A percentile compares a stretch with the other conserved stretches of the same genome.
Evolutionary conservation across 2,329 filamentous ascomycete species (phyloP).

Genomic region (Colletotrichum tamarilloi): DNA sequence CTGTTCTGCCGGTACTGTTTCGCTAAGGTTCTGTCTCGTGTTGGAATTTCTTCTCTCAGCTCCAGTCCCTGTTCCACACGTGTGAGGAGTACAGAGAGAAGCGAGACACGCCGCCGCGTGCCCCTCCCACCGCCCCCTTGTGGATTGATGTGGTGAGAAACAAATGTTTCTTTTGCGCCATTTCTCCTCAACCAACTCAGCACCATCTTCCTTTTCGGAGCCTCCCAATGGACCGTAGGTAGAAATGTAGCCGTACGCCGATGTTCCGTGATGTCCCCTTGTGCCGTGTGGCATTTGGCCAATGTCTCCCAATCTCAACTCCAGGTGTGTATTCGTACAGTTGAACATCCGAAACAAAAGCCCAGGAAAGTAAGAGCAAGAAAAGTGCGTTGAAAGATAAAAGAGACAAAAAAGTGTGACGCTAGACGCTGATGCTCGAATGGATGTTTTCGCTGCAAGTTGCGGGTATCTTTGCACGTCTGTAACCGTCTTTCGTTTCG

Average conservation of each 20-base stretch:
- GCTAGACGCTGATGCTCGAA: conserved; percentile 26
- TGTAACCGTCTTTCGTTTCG: background rate
- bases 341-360: conserved; percentile 18
- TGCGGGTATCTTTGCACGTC: background rate
- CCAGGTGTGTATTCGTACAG: conserved; percentile 36
- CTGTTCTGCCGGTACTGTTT: conserved; percentile 25
- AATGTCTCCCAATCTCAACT: conserved; percentile 33
- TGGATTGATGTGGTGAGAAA: background rate
- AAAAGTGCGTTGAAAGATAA: background rate
- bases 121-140: background rate
- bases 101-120: background rate
- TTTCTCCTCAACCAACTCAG: conserved; percentile 5
- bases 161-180: conserved; percentile 5
- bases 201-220: conserved; percentile 3
- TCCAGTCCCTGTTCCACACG: conserved; percentile 12
- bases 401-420: conserved; percentile 10
- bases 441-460: conserved; percentile 16
- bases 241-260: conserved; percentile 35
- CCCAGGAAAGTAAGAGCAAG: conserved; percentile 3
- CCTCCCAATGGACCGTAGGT: conserved; percentile 20
- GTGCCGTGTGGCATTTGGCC: conserved; percentile 35
- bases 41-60: conserved; percentile 33
- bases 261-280: conserved; percentile 31
- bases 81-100: conserved; percentile 8
- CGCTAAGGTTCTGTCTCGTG: conserved; percentile 33